Conservation (phyloP, 805 yeast genomes). For the Saturnispora besseyi region DNA sequence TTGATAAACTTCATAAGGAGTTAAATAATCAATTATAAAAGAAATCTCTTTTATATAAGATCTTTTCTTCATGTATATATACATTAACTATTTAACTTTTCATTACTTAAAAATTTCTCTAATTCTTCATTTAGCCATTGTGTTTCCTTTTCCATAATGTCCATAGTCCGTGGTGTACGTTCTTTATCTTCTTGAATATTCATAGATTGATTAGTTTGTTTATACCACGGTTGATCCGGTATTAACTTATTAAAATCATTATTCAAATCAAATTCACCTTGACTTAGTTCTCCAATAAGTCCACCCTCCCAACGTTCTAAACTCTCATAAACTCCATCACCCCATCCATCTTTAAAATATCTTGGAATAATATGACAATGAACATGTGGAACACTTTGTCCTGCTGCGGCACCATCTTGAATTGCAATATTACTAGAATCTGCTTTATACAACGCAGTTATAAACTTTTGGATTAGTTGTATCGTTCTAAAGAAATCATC, state of each 20-base stretch:
- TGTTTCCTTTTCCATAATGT: conserved; percentile 71
- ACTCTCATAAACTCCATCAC: conserved; percentile 65
- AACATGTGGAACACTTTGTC: conserved; percentile 91
- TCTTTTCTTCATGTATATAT: neutral
- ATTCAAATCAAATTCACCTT: neutral
- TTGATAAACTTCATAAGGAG: conserved; percentile 21
- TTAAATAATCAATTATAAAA: conserved; percentile 5
- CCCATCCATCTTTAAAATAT: conserved; percentile 44
- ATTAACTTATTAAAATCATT: conserved; percentile 23
- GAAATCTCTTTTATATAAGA: neutral
- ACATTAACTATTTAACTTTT: neutral
- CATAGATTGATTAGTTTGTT: conserved; percentile 20
- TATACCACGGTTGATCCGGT: conserved; percentile 26
- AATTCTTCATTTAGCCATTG: conserved; percentile 38
- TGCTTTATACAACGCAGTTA: conserved; percentile 60
- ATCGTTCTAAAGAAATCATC: conserved; percentile 70
- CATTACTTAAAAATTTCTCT: conserved; percentile 19
- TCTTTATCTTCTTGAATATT: conserved; percentile 39
- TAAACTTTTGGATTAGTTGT: conserved; percentile 60
- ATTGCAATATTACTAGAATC: conserved; percentile 84
- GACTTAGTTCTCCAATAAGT: neutral
- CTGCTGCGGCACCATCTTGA: conserved; percentile 95
- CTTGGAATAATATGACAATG: conserved; percentile 94
- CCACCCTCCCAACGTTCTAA: conserved; percentile 47
- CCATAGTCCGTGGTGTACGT: conserved; percentile 48